phyloP scores from a whole-genome alignment of 768 basidiomycete species.

The Kockovaella imperatae region DNA sequence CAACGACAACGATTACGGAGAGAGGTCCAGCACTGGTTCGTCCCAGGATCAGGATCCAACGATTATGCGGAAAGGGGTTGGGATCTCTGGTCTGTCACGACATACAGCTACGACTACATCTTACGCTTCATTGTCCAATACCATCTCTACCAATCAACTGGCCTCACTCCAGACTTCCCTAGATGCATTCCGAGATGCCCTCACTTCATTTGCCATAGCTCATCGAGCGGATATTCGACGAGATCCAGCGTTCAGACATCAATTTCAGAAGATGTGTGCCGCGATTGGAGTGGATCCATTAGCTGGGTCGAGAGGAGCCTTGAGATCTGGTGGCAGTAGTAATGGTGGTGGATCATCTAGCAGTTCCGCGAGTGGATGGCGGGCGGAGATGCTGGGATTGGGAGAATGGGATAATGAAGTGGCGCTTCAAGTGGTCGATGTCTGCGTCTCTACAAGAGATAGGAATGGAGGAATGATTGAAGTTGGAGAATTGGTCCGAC shows the following conservation, averaged over 20 bases:
- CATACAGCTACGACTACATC: constrained; percentile 72
- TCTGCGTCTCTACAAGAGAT: constrained; percentile 45
- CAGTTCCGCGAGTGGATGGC: constrained; percentile 59
- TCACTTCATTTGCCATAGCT: constrained; percentile 68
- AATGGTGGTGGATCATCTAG: constrained; percentile 46
- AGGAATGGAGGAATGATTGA: constrained; percentile 87
- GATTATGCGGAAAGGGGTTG: constrained; percentile 58
- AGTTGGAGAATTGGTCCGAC: constrained; percentile 70
- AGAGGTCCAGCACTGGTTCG: no score
- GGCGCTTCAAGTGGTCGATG: constrained; percentile 79
- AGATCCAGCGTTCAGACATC: constrained; percentile 80
- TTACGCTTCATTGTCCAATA: constrained; percentile 70
- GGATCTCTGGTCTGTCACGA: constrained; percentile 81
- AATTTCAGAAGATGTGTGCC: constrained; percentile 92
- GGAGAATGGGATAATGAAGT: constrained; percentile 95
- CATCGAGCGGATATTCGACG: constrained; percentile 76
- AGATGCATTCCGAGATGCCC: constrained; percentile 69
- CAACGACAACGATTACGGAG: no score
- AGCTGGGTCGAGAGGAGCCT: constrained; percentile 50
- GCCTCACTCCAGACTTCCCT: constrained; percentile 73
- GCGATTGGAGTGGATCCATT: constrained; percentile 92
- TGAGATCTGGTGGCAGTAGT: neutral
- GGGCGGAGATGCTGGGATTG: constrained; percentile 69
- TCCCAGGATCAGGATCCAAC: no score
- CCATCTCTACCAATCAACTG: constrained; percentile 68